A percentile compares a stretch with the other conserved stretches of the same genome.
These are phyloP conservation scores for Candida sanyiensis DNA, from an alignment of 805 yeast genomes.

Conservation along the genomic window DNA sequence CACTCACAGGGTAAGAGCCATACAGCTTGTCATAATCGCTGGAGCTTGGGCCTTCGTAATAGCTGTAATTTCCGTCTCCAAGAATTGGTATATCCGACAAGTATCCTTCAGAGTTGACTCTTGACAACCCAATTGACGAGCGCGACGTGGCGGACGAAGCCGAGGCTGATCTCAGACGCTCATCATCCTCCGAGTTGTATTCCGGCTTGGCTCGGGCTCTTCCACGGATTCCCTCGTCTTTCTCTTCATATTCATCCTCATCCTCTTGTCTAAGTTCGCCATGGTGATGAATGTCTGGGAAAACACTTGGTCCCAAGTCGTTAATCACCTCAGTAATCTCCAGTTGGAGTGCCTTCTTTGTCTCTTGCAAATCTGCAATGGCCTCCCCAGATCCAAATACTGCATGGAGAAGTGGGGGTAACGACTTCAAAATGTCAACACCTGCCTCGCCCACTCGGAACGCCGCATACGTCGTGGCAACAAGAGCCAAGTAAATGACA, in stretches of 20 bases:
- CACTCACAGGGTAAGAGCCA: too few species aligned
- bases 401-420: constrained; percentile 60
- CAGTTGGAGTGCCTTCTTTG: constrained; percentile 54
- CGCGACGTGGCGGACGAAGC: constrained; percentile 32
- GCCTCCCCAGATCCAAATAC: constrained; percentile 36
- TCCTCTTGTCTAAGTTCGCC: constrained; percentile 8
- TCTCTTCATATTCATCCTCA: constrained; percentile 19
- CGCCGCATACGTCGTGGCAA: constrained; percentile 81
- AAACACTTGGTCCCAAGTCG: constrained; percentile 76
- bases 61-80: constrained; percentile 22
- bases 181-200: not conserved
- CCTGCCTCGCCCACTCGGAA: constrained; percentile 88
- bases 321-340: constrained; percentile 79
- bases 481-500: constrained; percentile 48
- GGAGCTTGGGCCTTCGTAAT: not conserved
- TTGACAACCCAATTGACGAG: constrained; percentile 49
- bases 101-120: constrained; percentile 56
- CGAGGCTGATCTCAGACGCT: constrained; percentile 16
- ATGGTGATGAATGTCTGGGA: constrained; percentile 68
- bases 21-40: constrained; percentile 4
- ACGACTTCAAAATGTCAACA: constrained; percentile 73
- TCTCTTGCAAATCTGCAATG: constrained; percentile 46
- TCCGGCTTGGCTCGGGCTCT: constrained; percentile 22
- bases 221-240: constrained; percentile 26
- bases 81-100: constrained; percentile 62